Base-by-base conservation (phyloP, 345 rosid genomes). In the Euclidium syriacum region DNA sequence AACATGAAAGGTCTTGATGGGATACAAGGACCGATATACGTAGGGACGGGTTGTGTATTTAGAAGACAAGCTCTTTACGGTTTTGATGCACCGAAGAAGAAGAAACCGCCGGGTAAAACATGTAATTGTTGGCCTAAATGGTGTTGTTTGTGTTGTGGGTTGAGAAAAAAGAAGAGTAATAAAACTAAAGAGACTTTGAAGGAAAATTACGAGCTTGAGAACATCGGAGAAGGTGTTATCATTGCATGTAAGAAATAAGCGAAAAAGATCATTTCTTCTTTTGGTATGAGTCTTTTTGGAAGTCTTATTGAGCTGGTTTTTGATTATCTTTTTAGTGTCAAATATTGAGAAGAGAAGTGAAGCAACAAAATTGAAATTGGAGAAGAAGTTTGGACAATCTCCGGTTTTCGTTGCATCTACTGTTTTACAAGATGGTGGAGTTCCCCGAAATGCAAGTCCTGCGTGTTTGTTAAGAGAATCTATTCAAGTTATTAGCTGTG, bases 1-100 rank as follows among this genome's bases (percentile, higher is more conserved):
- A 92, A 92, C 72, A 87, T 92, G 98, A 92, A 92, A 80, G 98
- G 98, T 47, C 75, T 89, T n/a, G 98, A 92, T 69, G 98, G 98
- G 35, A 69, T 89, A 56, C 98, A 92, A 85, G 98, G 98, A 51
- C 98, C 98, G 6, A 89, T 89, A 41, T 92, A 92, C 43, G 98
- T 89, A 0, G 98, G 98, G 50, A 91, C 98, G 20, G 98, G 98
- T 39, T 91, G 98, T 68, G 96, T 91, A 50, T 92, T 92, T 80
- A 77, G 95, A 71, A 89, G 98, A 84, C 84, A 79, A 67, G 96
- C 98, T 19, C 89, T 92, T 23, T 92, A 92, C 42, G 98, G 95
- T 42, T 78, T 58, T 66, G 98, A 92, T 79, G 98, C 96, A 58
- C 95, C 98, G 17, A 58, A 50, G n/a, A 80, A 79, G 78, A 92